phyloP scores from a whole-genome alignment of 2,329 filamentous ascomycete genomes.

The Teratosphaeria zuluensis region DNA sequence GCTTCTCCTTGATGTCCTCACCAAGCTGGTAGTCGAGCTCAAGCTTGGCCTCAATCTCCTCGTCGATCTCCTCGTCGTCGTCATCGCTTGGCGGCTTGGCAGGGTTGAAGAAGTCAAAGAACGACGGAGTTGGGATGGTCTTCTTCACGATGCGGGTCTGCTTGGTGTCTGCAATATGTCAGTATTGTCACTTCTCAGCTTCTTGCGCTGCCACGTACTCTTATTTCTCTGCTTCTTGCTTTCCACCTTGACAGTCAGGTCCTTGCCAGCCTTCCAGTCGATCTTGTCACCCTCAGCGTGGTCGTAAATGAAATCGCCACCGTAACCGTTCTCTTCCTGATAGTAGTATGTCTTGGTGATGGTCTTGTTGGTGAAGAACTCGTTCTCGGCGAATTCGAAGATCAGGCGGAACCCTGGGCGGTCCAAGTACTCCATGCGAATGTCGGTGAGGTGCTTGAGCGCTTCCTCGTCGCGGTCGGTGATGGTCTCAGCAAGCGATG shows the following conservation, averaged over 20 bases:
- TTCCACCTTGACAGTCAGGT: slow-evolving; percentile 88
- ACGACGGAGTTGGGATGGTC: slow-evolving; percentile 95
- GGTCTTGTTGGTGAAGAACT: slow-evolving; percentile 94
- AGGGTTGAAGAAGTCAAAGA: slow-evolving; percentile 96
- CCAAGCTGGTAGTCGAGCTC: slow-evolving; percentile 98
- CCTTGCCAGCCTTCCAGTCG: slow-evolving; percentile 87
- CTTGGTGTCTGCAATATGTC: slow-evolving; percentile 67
- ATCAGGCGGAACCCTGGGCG: slow-evolving; percentile 96
- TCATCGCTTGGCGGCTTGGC: slow-evolving; percentile 74
- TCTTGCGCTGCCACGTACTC: slow-evolving; percentile 53
- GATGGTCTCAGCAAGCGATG: slow-evolving; percentile 96
- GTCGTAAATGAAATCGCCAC: slow-evolving; percentile 98
- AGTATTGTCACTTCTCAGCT: background rate
- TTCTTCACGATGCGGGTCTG: slow-evolving; percentile 99
- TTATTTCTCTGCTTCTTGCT: slow-evolving; percentile 99
- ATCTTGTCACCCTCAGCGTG: slow-evolving; percentile 98
- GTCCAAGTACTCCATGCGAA: slow-evolving; percentile 99
- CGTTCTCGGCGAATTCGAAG: slow-evolving; percentile 92
- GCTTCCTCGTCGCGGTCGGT: slow-evolving; percentile 94
- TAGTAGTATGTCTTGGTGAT: slow-evolving; percentile 99
- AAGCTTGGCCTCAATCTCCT: slow-evolving; percentile 92
- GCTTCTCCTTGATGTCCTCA: slow-evolving; percentile 99
- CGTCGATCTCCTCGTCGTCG: slow-evolving; percentile 66
- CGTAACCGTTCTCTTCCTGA: slow-evolving; percentile 96
- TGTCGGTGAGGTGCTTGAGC: slow-evolving; percentile 79